Base-by-base conservation (phyloP, 768 basidiomycete species). In the Trametes sanguinea region DNA sequence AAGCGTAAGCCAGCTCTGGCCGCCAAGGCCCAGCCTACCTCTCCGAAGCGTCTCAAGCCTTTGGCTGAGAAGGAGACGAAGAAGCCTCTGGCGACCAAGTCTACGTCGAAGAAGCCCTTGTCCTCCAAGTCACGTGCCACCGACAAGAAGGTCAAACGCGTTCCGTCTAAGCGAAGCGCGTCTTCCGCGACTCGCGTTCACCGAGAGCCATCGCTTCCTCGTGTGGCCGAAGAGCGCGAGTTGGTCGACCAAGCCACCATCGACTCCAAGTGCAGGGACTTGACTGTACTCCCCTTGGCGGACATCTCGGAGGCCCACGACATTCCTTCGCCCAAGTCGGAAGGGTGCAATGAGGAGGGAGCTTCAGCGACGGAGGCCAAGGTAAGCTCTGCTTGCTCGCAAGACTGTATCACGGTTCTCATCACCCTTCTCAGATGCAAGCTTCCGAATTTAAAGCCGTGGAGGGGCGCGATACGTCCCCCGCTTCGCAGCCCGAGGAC, bases 231-330 rank as follows among this genome's bases (percentile, higher is more conserved):
- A 68, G 84, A 85, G 67, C 74, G 58, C 13, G 80, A 75, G 51
- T 61, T 65, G 10, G 62, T 80, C 40, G 70, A 78, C 14, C 87
- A 90, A 69, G 79, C 78, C 3, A 74, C 78, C 44, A 85, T 88
- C 54, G 85, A 90, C 67, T 84, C 90, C n/a, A 83, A 82, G 52
- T 91, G 90, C 75, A 90, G 91, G 69, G 90, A 90, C 68, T 71
- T 92, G 65, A 92, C 90, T 4, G 90, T 92, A 65, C 77, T 82
- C 68, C 90, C 90, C 46, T 74, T 92, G 66, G 90, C 90, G 40
- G 90, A 92, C 72, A 85, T 92, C 51, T 87, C 73, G 80, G 44
- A 82, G 63, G 90, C 90, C 0, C 90, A 88, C 69, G 86, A 86
- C 51, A 63, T 69, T 53, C 60, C 67, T 22, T 35, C 64, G 29